A percentile compares a stretch with the other conserved stretches of the same genome.
phyloP scores from a whole-genome alignment of 805 yeast genomes.

The Ogataea populi-albae region DNA sequence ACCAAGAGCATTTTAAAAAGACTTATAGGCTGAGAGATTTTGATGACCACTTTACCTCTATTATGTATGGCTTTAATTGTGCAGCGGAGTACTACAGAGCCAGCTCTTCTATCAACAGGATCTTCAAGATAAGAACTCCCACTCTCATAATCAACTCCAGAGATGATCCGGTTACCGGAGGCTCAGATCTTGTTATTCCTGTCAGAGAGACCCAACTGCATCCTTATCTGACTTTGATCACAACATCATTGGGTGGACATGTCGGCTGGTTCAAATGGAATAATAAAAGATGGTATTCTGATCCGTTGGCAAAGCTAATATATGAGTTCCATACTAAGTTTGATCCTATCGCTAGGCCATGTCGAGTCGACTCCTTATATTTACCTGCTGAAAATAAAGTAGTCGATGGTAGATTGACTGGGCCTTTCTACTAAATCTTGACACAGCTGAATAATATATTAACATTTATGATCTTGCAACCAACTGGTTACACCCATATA shows the following conservation, averaged over 20 bases:
- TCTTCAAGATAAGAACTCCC: slow-evolving; percentile 58
- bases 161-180: slow-evolving; percentile 75
- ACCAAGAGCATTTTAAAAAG: slow-evolving; percentile 16
- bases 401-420: slow-evolving; percentile 18
- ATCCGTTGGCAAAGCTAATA: slow-evolving; percentile 44
- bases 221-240: slow-evolving; percentile 57
- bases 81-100: slow-evolving; percentile 63
- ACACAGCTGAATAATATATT: slow-evolving; percentile 5
- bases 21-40: slow-evolving; percentile 46
- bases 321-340: slow-evolving; percentile 19
- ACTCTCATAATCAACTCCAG: slow-evolving; percentile 56
- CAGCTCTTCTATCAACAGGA: slow-evolving; percentile 55
- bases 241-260: slow-evolving; percentile 76
- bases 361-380: slow-evolving; percentile 5
- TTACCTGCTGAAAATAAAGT: slow-evolving; percentile 16
- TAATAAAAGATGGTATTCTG: slow-evolving; percentile 65
- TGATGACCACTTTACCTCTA: slow-evolving; percentile 64
- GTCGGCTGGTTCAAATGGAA: slow-evolving; percentile 68
- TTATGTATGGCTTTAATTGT: slow-evolving; percentile 60
- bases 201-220: slow-evolving; percentile 46
- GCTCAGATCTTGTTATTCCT: slow-evolving; percentile 44
- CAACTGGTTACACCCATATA: slow-evolving; percentile 1
- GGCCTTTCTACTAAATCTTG: slow-evolving; percentile 7
- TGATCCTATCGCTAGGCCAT: slow-evolving; percentile 1
- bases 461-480: neutral